Evolutionary conservation across 768 basidiomycete genomes (phyloP), one percentile per base, ranked within the genome.

Genomic region (Nevesoporus exiguus): DNA sequence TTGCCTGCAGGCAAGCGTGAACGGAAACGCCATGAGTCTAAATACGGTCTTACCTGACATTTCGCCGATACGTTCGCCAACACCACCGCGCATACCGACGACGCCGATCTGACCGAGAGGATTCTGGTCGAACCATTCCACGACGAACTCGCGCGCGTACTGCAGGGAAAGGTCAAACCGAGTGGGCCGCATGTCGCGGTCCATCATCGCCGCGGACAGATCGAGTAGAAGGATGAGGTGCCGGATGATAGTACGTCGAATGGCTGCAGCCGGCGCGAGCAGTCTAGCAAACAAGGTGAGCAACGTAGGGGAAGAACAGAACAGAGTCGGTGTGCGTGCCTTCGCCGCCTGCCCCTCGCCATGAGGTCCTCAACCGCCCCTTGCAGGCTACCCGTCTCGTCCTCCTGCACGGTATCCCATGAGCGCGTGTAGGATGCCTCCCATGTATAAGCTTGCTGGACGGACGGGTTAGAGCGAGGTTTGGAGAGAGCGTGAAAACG

Each of bases 111-210:
- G 97, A 21, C 96, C 95, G 13, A 99, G 78, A 1, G 97, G 97
- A 65, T 99, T 99, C 74, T 98, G 97, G 73, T 99, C 97, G 70
- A 98, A 99, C 95, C 96, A 99, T 69, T 99, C 97, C 7, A 81
- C 76, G 27, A 98, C 80, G 61, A 98, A 99, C 62, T 92, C 91
- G 54, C 93, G 82, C 14, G 93, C 83, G 67, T 95, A 96, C 64
- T 94, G 87, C 41, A 98, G 73, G 63, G 86, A 88, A 30, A 99
- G 71, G 66, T 97, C 95, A 61, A 96, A 95, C 52, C 97, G 82
- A 21, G 91, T 93, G 11, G 95, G 93, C 7, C 96, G 82, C 86
- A 96, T 91, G 73, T 99, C 97, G 27, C 94, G 84, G 71, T 98
- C 97, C 73, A 84, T 80, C 93, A 98, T 98, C 1, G 93, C 84